phyloP scores from a whole-genome alignment of 805 yeast genomes.

The Candida nanaspora region DNA sequence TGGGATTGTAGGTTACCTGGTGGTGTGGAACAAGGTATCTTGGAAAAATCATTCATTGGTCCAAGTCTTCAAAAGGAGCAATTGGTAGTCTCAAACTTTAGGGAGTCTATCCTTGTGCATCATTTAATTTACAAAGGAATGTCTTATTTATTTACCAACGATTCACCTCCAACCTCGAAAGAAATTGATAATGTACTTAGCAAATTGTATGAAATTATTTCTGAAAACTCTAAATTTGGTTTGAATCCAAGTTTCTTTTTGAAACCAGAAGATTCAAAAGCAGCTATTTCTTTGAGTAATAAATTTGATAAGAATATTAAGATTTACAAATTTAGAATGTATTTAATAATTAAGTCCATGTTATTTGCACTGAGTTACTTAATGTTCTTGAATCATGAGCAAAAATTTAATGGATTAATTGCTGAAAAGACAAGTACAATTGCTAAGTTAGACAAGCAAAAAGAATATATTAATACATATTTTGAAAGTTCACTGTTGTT shows the following conservation, averaged over 20 bases:
- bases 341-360: slow-evolving; percentile 36
- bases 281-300: not conserved
- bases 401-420: slow-evolving; percentile 24
- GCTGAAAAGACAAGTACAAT: slow-evolving; percentile 21
- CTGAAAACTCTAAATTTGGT: slow-evolving; percentile 22
- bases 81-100: slow-evolving; percentile 39
- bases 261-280: slow-evolving; percentile 8
- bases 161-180: slow-evolving; percentile 26
- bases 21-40: slow-evolving; percentile 28
- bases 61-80: slow-evolving; percentile 30
- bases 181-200: slow-evolving; percentile 22
- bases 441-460: slow-evolving; percentile 24
- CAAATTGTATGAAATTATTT: slow-evolving; percentile 21
- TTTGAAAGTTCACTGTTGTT: slow-evolving; percentile 28
- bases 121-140: slow-evolving; percentile 33
- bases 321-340: slow-evolving; percentile 24
- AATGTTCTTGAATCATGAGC: slow-evolving; percentile 30
- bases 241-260: slow-evolving; percentile 18
- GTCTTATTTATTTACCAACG: slow-evolving; percentile 27
- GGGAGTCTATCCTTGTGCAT: slow-evolving; percentile 40
- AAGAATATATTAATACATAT: slow-evolving; percentile 24
- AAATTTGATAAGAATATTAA: slow-evolving; percentile 16
- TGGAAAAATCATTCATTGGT: slow-evolving; percentile 27
- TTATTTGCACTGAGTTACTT: slow-evolving; percentile 45
- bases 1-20: slow-evolving; percentile 34